Base-by-base conservation (phyloP, 176 grass and related monocot genomes). In the Hyparrhenia diplandra region DNA sequence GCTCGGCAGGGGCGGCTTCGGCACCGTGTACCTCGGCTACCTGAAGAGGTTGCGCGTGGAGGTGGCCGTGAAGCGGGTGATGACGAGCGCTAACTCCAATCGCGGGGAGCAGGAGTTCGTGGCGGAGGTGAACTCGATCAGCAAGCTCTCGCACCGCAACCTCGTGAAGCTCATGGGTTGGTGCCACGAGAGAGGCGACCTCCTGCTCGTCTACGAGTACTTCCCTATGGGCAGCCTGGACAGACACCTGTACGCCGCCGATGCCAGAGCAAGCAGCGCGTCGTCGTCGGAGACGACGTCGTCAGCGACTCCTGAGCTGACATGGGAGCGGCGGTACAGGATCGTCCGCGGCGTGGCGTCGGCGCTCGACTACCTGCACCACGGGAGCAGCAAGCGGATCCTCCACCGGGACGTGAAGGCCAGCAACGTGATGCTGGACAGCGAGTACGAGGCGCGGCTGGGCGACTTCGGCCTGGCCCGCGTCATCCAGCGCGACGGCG, bases 131-230 rank as follows among this genome's bases (percentile, higher is more conserved):
- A 92, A 88, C 63, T 84, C 80, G 4, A 89, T 89, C 75, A 89
- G 86, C 90, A 88, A 89, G 80, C 86, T 89, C 3, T 92, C 87
- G 71, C 90, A 92, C 75, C 86, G 90, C 27, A 92, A 92, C 75
- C 80, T 92, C 3, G 90, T 89, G 64, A 92, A 89, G 70, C 70
- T 89, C 1, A 63, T 89, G 23, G 87, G 86, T 0, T 92, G 90
- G 90, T 92, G 86, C 49, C 83, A 84, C 64, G 84, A 89, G 57
- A 52, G 74, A 18, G 58, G 69, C 21, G 86, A 92, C 80, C 83
- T 92, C 11, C 76, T 92, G 1, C 64, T 92, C 0, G 86, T 92
- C 6, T 92, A 84, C 58, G 90, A 92, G 43, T 92, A 80, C 87
- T 79, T 89, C 70, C 83, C 80, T 68, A 80, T 80, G 87, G 74